phyloP scores from a whole-genome alignment of 2,329 filamentous ascomycete species.

The Alternaria burnsii region DNA sequence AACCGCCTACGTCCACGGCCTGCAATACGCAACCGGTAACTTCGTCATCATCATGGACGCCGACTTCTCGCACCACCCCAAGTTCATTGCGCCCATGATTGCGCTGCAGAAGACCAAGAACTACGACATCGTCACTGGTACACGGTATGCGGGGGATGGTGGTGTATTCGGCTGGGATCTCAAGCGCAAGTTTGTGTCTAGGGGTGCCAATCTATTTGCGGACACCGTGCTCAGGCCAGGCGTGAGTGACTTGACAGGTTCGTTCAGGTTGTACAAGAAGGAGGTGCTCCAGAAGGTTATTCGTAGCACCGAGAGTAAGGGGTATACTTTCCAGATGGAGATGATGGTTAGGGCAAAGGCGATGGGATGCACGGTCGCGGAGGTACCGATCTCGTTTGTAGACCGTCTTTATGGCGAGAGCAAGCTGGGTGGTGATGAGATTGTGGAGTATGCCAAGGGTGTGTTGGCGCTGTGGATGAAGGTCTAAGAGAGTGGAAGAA shows the following conservation, averaged over 20 bases:
- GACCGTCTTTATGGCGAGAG: slow-evolving; percentile 94
- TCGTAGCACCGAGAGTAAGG: slow-evolving; percentile 88
- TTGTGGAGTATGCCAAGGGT: slow-evolving; percentile 90
- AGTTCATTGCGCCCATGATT: slow-evolving; percentile 97
- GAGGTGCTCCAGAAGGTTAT: slow-evolving; percentile 89
- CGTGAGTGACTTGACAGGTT: slow-evolving; percentile 94
- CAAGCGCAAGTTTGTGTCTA: slow-evolving; percentile 77
- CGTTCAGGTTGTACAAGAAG: slow-evolving; percentile 95
- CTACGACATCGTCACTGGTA: slow-evolving; percentile 97
- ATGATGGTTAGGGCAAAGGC: slow-evolving; percentile 98
- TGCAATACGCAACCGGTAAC: slow-evolving; percentile 90
- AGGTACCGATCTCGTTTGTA: slow-evolving; percentile 93
- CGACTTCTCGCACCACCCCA: slow-evolving; percentile 98
- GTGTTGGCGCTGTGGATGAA: slow-evolving; percentile 60
- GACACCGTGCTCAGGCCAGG: slow-evolving; percentile 93
- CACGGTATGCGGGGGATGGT: slow-evolving; percentile 83
- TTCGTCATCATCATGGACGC: slow-evolving; percentile 99
- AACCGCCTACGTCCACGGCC: slow-evolving; percentile 93
- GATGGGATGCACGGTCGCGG: slow-evolving; percentile 91
- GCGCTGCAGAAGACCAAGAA: slow-evolving; percentile 76
- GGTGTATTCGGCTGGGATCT: slow-evolving; percentile 98
- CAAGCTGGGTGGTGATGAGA: slow-evolving; percentile 94
- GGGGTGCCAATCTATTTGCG: slow-evolving; percentile 93
- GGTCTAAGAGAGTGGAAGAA: slow-evolving; percentile 46
- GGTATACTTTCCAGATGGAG: slow-evolving; percentile 99